Evolutionary conservation across 2,329 filamentous ascomycete genomes (phyloP), one percentile per base, ranked within the genome.

Genomic region (Conoideocrella luteorostrata): DNA sequence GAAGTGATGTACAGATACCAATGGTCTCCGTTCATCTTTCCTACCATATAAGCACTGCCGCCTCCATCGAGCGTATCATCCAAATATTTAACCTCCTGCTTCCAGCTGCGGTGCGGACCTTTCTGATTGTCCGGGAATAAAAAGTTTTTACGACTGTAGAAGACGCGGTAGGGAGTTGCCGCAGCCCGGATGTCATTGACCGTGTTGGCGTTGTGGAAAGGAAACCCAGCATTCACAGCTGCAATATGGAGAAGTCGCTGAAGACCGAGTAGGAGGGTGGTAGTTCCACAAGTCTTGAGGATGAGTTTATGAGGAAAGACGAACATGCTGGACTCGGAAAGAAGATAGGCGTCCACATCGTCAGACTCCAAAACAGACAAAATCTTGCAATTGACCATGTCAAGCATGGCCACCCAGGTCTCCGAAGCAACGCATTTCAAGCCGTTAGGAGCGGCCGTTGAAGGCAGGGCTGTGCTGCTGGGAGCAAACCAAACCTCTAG

Each of bases 321-420:
- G 63, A 98, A 98, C 90, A 98, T 95, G 85, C 93, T 97, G 32
- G 93, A 97, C 70, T 98, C 93, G 50, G 93, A 98, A 44, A 98
- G 77, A 6, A 98, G 80, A 63, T 98, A 98, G 52, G 93, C 91
- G 61, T 98, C 93, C 56, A 97, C 86, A 61, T 91, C 84, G 51
- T 95, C 89, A 20, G 91, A 95, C 62, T 91, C 84, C 51, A 98
- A 80, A 50, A 95, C 85, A 4, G 93, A 98, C 44, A 98, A 75
- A 44, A 98, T 89, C 71, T 98, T 93, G 82, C 93, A 98, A 65
- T 96, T 95, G 68, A 98, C 93, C 60, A 96, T 77, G 63, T 98
- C 93, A 47, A 98, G 79, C 93, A 98, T 96, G 47, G 82, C 83
- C 65, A 94, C 94, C 93, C 93, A 98, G 40, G 80, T 82, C 41